Percentiles rank a stretch among this genome's conserved stretches.
Conservation (phyloP, 345 rosid genomes). For the Nephelium lappaceum region DNA sequence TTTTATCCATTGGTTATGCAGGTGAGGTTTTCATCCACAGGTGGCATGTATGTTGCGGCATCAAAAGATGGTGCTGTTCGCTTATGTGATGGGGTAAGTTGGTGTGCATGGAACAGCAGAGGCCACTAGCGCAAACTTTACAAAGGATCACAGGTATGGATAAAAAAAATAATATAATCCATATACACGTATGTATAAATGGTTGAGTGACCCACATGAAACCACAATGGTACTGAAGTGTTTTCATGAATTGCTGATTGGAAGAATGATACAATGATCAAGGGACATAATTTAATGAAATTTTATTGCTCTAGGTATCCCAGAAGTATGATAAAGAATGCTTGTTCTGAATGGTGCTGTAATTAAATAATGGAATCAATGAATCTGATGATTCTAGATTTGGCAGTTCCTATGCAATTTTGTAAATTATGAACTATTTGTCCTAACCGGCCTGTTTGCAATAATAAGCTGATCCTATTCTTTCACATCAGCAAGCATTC, state of each 20-base stretch:
- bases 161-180: constrained; percentile 4
- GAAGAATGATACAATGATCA: neutral
- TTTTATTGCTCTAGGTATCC: neutral
- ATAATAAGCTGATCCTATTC: neutral
- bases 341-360: neutral
- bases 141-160: constrained; percentile 76
- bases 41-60: constrained; percentile 78
- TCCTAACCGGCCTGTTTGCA: too few species aligned
- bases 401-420: neutral
- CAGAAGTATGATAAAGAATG: neutral
- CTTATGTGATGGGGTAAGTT: constrained; percentile 73
- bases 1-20: constrained; percentile 32
- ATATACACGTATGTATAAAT: neutral
- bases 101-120: constrained; percentile 76
- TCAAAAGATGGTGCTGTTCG: constrained; percentile 82
- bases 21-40: constrained; percentile 87
- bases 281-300: neutral
- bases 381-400: neutral
- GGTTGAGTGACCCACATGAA: neutral
- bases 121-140: constrained; percentile 71
- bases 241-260: neutral
- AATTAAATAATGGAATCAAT: neutral
- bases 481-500: neutral
- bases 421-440: neutral
- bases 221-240: constrained; percentile 9